Base-by-base conservation (phyloP, 345 rosid species). In the Gossypium australe region DNA sequence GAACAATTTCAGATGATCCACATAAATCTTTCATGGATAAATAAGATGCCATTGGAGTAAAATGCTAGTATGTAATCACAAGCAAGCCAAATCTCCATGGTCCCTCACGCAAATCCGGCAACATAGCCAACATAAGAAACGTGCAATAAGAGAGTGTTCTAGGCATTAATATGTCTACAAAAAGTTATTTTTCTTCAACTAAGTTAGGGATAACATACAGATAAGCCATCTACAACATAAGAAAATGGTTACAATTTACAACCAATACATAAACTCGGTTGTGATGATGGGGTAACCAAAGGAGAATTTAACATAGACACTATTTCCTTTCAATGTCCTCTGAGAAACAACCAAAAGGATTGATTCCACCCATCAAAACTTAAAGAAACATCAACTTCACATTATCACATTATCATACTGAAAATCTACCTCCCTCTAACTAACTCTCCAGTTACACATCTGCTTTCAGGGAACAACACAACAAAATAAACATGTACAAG, bases 401-500 rank as follows among this genome's bases (percentile, higher is more conserved):
- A 29, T 29, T 5, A 4, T 27, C 59, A 49, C 12, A 9, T 68
- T 16, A 69, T 51, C 12, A 16, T 68, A 68, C 12, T 16, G 20
- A 48, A 48, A 20, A 51, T 51, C 56, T 3, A 66, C 70, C 29
- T 45, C 17, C 10, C 4, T 66, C 34, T 24, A 5, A 27, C 44
- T 20, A 18, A 18, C 51, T 64, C 48, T 65, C 70, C 29, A 53
- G 7, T 43, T 18, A 18, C 13, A 65, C 11, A n/a, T 11, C 45
- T 44, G n/a, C 29, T 66, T 51, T 13, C n/a, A 20, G 29, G n/a
- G 20, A 66, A 47, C 71, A 67, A 66, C 29, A 66, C 18, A 18
- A 45, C 80, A 82, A 83, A 34, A 62, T 78, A 80, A 45, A 70
- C 7, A 29, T 3, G 38, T 51, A 12, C 14, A 16, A 5, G 6